Evolutionary conservation across 2,329 filamentous ascomycete species (phyloP), one percentile per base, ranked within the genome.

Genomic region (Phaeosphaeriaceae sp.): DNA sequence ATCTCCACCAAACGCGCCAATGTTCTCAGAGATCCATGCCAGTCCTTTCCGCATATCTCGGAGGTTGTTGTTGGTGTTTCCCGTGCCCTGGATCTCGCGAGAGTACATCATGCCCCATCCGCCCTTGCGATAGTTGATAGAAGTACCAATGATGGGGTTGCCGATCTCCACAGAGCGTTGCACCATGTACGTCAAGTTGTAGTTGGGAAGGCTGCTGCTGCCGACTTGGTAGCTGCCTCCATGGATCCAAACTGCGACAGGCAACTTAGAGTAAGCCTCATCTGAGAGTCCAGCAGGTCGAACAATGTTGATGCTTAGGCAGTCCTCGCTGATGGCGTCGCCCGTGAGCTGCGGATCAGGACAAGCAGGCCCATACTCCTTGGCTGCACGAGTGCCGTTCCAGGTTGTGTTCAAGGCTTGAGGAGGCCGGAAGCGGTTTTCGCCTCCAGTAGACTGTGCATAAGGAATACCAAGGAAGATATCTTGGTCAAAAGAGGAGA

Each of bases 31-130:
- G 1, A 83, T 69, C 80, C 80, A 83, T 13, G 80, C 80, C 36
- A 83, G 65, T 0, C 76, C 81, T 51, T 82, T 72, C 19, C 81
- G 74, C 72, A 83, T 82, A 62, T 83, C 81, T 45, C 73, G 62
- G 13, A 76, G 52, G 1, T 68, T 65, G 1, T 71, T 54, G 51
- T 76, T 76, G 0, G 72, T 66, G 27, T 76, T 72, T 3, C 86
- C 88, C 51, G 83, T 83, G 33, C 82, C 82, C 15, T 81, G 27
- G 7, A 76, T 64, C 42, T 76, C 74, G 21, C 67, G 60, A 1
- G 83, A 87, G 10, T 86, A 83, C 25, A 91, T 75, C 75, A 94
- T 92, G 0, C 91, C 91, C 68, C 92, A 83, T 5, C 86, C 84
- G 2, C 87, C 87, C 49, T 91, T 82, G 10, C 89, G 83, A 51